Evolutionary conservation across 805 yeast species (phyloP).

Genomic region (Lipomyces chichibuensis): DNA sequence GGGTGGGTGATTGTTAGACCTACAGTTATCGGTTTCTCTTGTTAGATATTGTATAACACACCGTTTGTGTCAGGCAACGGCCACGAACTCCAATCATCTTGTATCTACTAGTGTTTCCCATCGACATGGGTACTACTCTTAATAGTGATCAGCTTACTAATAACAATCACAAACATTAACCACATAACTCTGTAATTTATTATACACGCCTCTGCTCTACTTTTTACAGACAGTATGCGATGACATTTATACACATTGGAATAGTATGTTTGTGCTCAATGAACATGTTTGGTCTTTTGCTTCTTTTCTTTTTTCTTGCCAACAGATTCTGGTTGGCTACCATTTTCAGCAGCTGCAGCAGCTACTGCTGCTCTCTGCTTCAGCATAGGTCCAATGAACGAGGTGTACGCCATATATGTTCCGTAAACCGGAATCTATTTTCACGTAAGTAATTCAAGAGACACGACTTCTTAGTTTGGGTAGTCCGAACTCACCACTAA

Average conservation of each 20-base stretch:
- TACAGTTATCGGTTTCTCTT: neutral
- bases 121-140: neutral
- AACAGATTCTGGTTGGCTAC: neutral
- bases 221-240: neutral
- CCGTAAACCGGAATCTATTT: constrained; percentile 30
- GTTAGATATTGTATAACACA: neutral
- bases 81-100: neutral
- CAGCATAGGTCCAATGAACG: constrained; percentile 31
- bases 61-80: neutral
- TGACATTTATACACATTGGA: neutral
- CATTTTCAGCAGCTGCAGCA: neutral
- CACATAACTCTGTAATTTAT: neutral
- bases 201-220: neutral
- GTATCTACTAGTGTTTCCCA: neutral
- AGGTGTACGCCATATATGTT: constrained; percentile 26
- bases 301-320: constrained; percentile 12
- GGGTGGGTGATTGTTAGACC: neutral
- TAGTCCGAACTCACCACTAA: constrained; percentile 40
- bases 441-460: neutral
- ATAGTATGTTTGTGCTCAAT: neutral
- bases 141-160: neutral
- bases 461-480: neutral
- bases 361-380: constrained; percentile 18
- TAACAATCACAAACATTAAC: neutral
- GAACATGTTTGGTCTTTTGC: constrained; percentile 26